These are phyloP conservation scores for Citrus maxima DNA, from an alignment of 345 rosid species.

Conservation along the genomic window DNA sequence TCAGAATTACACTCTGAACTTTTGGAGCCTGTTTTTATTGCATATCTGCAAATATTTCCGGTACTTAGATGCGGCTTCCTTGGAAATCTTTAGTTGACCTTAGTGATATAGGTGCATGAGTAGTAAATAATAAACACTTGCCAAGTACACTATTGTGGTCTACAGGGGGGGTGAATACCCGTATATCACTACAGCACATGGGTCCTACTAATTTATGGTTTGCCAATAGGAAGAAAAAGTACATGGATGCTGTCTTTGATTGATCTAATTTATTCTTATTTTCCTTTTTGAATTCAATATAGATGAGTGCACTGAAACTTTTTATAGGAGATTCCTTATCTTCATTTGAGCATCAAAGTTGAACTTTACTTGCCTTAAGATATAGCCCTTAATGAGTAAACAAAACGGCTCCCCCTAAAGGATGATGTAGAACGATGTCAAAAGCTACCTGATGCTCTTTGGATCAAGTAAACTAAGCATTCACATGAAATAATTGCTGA, in stretches of 20 bases:
- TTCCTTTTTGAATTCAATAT: slow-evolving; percentile 21
- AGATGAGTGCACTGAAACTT: slow-evolving; percentile 32
- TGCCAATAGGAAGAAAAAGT: slow-evolving; percentile 13
- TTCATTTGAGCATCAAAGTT: slow-evolving; percentile 25
- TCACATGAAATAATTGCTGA: neutral
- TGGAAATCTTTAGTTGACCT: slow-evolving; percentile 1
- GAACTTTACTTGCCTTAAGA: slow-evolving; percentile 9
- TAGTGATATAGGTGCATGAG: neutral
- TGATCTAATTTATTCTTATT: slow-evolving; percentile 15
- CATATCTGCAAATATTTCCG: neutral
- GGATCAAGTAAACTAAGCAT: slow-evolving; percentile 7
- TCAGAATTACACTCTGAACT: slow-evolving; percentile 49
- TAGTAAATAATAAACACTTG: neutral
- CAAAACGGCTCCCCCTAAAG: slow-evolving; percentile 12
- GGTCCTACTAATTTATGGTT: slow-evolving; percentile 13
- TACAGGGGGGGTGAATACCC: neutral
- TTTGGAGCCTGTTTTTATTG: slow-evolving; percentile 1
- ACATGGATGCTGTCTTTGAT: slow-evolving; percentile 7
- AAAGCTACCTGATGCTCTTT: slow-evolving; percentile 20
- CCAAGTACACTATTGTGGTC: neutral
- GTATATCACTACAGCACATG: neutral
- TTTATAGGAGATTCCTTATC: slow-evolving; percentile 47
- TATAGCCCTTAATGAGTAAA: slow-evolving; percentile 20
- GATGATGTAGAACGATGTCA: slow-evolving; percentile 17
- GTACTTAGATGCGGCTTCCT: neutral